Evolutionary conservation across 2,329 filamentous ascomycete genomes (phyloP).

Genomic region (Kalaharituber pfeilii): DNA sequence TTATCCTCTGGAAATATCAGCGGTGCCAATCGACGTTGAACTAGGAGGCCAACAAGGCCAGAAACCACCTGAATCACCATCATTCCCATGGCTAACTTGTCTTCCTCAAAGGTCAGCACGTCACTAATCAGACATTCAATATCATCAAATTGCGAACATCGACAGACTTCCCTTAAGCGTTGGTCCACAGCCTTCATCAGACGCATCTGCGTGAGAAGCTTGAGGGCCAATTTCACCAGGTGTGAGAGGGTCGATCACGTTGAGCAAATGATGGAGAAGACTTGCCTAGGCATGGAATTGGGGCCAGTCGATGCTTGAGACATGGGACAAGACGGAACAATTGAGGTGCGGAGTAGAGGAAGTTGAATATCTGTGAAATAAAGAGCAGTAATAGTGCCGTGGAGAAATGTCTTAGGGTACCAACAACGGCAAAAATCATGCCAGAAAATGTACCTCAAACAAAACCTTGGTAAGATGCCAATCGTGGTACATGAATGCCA

Average conservation of each 20-base stretch:
- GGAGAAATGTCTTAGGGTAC: constrained; percentile 92
- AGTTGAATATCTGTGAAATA: constrained; percentile 91
- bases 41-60: constrained; percentile 68
- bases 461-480: constrained; percentile 87
- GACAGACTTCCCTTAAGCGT: constrained; percentile 48
- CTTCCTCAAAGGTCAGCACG: constrained; percentile 85
- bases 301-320: constrained; percentile 77
- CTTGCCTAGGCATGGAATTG: constrained; percentile 73
- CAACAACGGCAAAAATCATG: constrained; percentile 96
- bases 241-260: constrained; percentile 49
- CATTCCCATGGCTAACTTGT: constrained; percentile 63
- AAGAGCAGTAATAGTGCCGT: constrained; percentile 87
- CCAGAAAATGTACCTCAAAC: constrained; percentile 97
- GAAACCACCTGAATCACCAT: constrained; percentile 57
- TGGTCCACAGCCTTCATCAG: constrained; percentile 50
- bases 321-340: constrained; percentile 81
- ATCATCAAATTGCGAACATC: constrained; percentile 85
- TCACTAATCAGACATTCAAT: constrained; percentile 89
- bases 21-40: constrained; percentile 69
- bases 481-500: constrained; percentile 76
- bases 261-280: constrained; percentile 63
- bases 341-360: constrained; percentile 81
- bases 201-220: constrained; percentile 48
- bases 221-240: constrained; percentile 45
- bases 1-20: constrained; percentile 88